Percentiles rank a stretch among this genome's conserved stretches.
Evolutionary conservation across 2,329 filamentous ascomycete species (phyloP).

Genomic region (Chrysoporthe cubensis): DNA sequence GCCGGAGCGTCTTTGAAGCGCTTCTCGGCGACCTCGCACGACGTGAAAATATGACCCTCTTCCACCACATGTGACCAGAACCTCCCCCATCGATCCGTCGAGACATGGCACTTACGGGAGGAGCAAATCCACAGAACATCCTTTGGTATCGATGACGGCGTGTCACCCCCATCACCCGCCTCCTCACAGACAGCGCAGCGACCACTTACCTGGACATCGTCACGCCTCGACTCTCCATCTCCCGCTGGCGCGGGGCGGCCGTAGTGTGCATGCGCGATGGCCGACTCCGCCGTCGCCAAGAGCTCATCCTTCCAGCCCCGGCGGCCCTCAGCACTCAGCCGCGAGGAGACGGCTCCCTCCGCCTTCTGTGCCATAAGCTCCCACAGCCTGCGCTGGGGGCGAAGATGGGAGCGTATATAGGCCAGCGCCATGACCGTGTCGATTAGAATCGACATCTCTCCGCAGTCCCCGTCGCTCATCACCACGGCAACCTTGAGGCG

Average conservation of each 20-base stretch:
- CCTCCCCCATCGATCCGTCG: background rate
- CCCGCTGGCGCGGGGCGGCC: background rate
- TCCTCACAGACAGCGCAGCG: background rate
- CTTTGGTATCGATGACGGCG: background rate
- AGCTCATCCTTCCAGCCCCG: background rate
- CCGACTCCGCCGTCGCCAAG: background rate
- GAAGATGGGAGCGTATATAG: background rate
- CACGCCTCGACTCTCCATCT: too few relatives aligned
- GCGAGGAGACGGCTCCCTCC: background rate
- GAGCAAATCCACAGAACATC: background rate
- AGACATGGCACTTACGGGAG: background rate
- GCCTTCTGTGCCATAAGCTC: slow-evolving; percentile 1
- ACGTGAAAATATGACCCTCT: slow-evolving; percentile 3
- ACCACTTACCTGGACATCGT: background rate
- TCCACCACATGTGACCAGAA: slow-evolving; percentile 10
- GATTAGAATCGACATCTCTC: background rate
- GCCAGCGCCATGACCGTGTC: background rate
- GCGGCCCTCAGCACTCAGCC: background rate
- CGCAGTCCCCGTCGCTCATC: too few relatives aligned
- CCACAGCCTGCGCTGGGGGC: background rate
- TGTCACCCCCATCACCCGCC: background rate
- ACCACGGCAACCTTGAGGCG: too few relatives aligned
- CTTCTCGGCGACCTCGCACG: background rate
- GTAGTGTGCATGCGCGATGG: slow-evolving; percentile 12
- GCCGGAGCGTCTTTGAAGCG: background rate